Evolutionary conservation across 768 basidiomycete genomes (phyloP).

Genomic region (Tricholoma flavovirens): DNA sequence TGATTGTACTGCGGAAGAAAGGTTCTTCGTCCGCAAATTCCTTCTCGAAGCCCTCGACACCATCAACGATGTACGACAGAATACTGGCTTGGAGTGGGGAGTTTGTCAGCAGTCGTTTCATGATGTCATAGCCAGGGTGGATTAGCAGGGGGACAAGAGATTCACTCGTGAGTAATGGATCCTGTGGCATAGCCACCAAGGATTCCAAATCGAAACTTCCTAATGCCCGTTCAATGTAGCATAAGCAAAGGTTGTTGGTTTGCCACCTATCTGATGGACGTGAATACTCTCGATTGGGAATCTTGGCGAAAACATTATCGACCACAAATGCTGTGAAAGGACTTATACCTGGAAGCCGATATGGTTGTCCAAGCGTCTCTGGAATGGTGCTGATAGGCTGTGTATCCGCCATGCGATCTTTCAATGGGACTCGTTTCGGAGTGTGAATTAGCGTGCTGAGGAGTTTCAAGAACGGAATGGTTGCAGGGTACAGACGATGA

Average conservation of each 20-base stretch:
- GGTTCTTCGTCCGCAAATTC: constrained; percentile 64
- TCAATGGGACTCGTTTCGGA: constrained; percentile 62
- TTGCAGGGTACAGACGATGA: constrained; percentile 78
- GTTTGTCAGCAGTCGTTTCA: constrained; percentile 71
- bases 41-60: constrained; percentile 70
- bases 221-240: constrained; percentile 79
- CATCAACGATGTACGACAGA: constrained; percentile 76
- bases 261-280: constrained; percentile 78
- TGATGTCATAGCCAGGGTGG: constrained; percentile 86
- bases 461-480: constrained; percentile 81
- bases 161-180: constrained; percentile 46
- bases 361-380: constrained; percentile 72
- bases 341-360: constrained; percentile 72
- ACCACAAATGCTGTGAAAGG: constrained; percentile 85
- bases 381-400: constrained; percentile 72
- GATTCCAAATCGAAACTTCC: constrained; percentile 78
- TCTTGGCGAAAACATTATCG: constrained; percentile 82
- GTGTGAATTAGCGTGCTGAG: constrained; percentile 81
- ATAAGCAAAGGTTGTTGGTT: constrained; percentile 78
- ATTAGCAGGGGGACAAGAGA: constrained; percentile 48
- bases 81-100: constrained; percentile 68
- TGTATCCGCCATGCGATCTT: constrained; percentile 51
- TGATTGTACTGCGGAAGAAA: constrained; percentile 67
- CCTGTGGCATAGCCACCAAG: constrained; percentile 54
- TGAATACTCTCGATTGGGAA: constrained; percentile 68